Evolutionary conservation across 345 rosid species (phyloP), one percentile per base, ranked within the genome.

Genomic region (Turritis glabra): DNA sequence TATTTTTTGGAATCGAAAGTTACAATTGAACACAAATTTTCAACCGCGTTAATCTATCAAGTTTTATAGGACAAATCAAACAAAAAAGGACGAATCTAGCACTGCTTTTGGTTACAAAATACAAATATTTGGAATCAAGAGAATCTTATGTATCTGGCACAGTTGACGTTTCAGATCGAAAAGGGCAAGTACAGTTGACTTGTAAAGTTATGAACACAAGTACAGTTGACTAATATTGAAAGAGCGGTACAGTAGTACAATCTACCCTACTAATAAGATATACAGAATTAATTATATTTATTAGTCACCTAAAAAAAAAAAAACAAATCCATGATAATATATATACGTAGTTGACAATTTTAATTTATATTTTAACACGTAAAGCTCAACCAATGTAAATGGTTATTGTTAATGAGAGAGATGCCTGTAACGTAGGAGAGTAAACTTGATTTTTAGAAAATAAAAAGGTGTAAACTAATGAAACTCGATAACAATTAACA

Each of bases 171-270:
- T 17, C 3, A 19, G 14, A 57, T 26, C 4, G 25, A 47, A 18
- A 46, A 12, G 1, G 37, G 52, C 2, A 67, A 27, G 68, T 58
- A 75, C 63, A 59, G 3, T 41, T 67, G 68, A 58, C 26, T 38
- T 67, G 48, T 19, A 5, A 3, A 32, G 19, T 37, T 17, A 26
- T 27, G 26, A 47, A 47, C 52, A 4, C 22, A 35, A 67, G 62
- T 75, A 75, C 79, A 67, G 55, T 75, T 68, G 73, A 67, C 55
- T 67, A 27, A 8, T 7, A 30, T 60, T 75, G 69, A 51, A 67
- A 67, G 63, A 40, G 74, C 52, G 21, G 79, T 75, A 75, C 79
- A 50, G n/a, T 50, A 60, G 79, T 75, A 75, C 79, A 60, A 67
- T n/a, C 62, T n/a, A n/a, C n/a, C n/a, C n/a, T n/a, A n/a, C n/a